A percentile compares a stretch with the other conserved stretches of the same genome.
Evolutionary conservation across 345 rosid genomes (phyloP).

Genomic region (Litchi chinensis): DNA sequence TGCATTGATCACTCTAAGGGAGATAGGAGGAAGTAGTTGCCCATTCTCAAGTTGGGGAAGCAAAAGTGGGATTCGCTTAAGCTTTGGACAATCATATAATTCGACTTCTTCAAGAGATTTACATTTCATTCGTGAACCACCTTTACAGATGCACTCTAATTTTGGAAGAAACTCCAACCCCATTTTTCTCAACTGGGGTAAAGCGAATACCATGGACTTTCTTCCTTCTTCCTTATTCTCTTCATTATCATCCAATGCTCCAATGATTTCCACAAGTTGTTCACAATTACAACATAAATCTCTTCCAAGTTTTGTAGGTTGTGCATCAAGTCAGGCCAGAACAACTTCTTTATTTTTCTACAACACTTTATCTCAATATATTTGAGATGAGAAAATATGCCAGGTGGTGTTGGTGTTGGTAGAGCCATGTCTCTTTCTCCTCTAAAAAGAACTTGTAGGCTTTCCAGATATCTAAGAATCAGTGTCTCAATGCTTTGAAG

Average conservation of each 20-base stretch:
- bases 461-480: too few species aligned
- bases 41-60: slow-evolving; percentile 17
- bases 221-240: not conserved
- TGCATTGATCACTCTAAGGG: not conserved
- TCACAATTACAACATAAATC: not conserved
- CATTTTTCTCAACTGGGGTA: not conserved
- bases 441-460: too few species aligned
- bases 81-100: not conserved
- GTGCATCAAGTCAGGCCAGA: not conserved
- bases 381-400: slow-evolving; percentile 1
- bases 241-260: not conserved
- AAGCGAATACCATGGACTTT: not conserved
- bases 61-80: slow-evolving; percentile 19
- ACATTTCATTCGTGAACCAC: not conserved
- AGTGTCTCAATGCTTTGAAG: too few species aligned
- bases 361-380: rapidly evolving
- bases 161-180: not conserved
- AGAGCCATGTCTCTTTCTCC: too few species aligned
- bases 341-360: slow-evolving; percentile 20
- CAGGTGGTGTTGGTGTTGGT: not conserved
- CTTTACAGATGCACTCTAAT: slow-evolving; percentile 21
- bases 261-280: slow-evolving; percentile 31
- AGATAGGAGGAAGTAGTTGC: slow-evolving; percentile 19
- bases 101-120: slow-evolving; percentile 10
- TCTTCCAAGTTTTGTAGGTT: slow-evolving; percentile 27